A percentile compares a stretch with the other conserved stretches of the same genome.
Conservation (phyloP, 805 yeast species). For the Allodekkera sacchari region DNA sequence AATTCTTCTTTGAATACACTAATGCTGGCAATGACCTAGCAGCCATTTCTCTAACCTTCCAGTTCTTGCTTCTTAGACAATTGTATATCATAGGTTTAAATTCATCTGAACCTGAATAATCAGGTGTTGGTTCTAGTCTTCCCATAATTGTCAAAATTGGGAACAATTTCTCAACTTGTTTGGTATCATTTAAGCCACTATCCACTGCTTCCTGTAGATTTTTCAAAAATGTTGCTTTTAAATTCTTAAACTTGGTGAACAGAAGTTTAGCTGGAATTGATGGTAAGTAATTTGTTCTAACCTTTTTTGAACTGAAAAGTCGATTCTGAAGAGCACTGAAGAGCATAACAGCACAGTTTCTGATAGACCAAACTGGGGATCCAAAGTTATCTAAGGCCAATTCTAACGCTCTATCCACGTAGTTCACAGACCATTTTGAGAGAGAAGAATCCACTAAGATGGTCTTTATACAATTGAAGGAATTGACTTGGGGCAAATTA, state of each 20-base stretch:
- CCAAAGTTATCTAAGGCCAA: conserved; percentile 57
- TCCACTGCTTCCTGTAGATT: conserved; percentile 28
- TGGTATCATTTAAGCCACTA: conserved; percentile 22
- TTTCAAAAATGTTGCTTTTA: conserved; percentile 40
- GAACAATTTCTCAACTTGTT: conserved; percentile 46
- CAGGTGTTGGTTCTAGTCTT: conserved; percentile 56
- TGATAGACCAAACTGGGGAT: conserved; percentile 70
- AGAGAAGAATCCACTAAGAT: conserved; percentile 66
- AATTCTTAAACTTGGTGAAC: conserved; percentile 53
- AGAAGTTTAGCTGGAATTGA: conserved; percentile 45
- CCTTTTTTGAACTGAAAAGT: conserved; percentile 56
- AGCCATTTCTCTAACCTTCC: conserved; percentile 88
- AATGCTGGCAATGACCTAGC: conserved; percentile 59
- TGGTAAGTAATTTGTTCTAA: conserved; percentile 22
- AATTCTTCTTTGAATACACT: conserved; percentile 24
- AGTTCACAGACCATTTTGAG: conserved; percentile 41
- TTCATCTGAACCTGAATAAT: conserved; percentile 41
- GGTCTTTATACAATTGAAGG: conserved; percentile 75
- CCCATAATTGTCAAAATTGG: conserved; percentile 69
- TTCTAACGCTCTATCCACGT: conserved; percentile 48
- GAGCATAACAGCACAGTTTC: conserved; percentile 91
- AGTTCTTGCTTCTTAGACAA: conserved; percentile 45
- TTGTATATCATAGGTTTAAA: conserved; percentile 41
- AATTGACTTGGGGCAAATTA: conserved; percentile 90
- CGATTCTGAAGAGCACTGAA: conserved; percentile 78